Conservation (phyloP, 2,329 filamentous ascomycete species). For the Neocucurbitaria cava region DNA sequence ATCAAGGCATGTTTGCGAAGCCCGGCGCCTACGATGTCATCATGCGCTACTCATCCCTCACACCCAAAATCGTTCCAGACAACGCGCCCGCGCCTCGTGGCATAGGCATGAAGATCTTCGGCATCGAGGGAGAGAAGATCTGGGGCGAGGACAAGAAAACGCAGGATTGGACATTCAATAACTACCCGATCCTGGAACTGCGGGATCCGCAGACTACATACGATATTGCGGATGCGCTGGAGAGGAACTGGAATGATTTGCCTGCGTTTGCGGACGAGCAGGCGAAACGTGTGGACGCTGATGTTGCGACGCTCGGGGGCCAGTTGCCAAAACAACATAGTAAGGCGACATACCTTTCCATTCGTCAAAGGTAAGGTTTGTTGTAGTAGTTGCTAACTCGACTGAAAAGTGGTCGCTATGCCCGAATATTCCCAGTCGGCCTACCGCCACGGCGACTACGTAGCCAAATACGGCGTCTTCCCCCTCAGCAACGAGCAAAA, state of each 20-base stretch:
- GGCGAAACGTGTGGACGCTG: conserved; percentile 50
- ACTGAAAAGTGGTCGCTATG: conserved; percentile 31
- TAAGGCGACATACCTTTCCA: too few species aligned
- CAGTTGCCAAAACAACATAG: conserved; percentile 33
- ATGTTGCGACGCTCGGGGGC: conserved; percentile 33
- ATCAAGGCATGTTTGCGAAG: conserved; percentile 31
- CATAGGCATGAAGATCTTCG: conserved; percentile 59
- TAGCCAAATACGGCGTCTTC: conserved; percentile 57
- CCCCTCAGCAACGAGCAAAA: conserved; percentile 52
- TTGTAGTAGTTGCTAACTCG: not conserved
- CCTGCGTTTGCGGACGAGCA: conserved; percentile 45
- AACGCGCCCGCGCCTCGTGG: conserved; percentile 54
- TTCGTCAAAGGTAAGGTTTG: too few species aligned
- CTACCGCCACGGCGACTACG: conserved; percentile 57
- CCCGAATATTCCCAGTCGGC: conserved; percentile 57
- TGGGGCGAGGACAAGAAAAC: conserved; percentile 42
- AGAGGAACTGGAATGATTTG: conserved; percentile 36
- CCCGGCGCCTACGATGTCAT: conserved; percentile 34
- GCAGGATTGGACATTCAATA: conserved; percentile 60
- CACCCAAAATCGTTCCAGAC: conserved; percentile 34
- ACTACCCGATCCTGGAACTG: conserved; percentile 56
- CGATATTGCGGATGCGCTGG: conserved; percentile 47
- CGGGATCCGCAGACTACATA: conserved; percentile 54
- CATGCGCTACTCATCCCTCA: conserved; percentile 37
- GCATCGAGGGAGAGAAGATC: conserved; percentile 50